Conservation (phyloP, 2,329 filamentous ascomycete genomes). For the Neofusicoccum sp. region DNA sequence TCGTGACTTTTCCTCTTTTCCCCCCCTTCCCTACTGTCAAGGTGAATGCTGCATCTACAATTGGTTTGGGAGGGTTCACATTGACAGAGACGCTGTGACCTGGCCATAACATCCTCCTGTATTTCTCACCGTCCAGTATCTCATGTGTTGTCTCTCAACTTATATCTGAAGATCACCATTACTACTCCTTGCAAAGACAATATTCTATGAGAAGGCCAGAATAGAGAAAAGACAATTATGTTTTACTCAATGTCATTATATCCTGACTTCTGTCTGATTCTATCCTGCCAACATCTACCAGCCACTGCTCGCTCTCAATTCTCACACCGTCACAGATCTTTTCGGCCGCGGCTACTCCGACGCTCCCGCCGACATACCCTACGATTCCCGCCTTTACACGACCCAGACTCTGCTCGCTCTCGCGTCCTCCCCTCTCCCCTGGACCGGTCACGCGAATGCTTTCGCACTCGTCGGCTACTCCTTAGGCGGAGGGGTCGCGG, state of each 20-base stretch:
- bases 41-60: background rate
- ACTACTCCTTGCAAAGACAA: no score
- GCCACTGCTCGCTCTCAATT: background rate
- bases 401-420: conserved; percentile 70
- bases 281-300: background rate
- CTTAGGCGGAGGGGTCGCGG: conserved; percentile 71
- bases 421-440: conserved; percentile 66
- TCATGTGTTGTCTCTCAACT: no score
- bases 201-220: no score
- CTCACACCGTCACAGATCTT: conserved; percentile 51
- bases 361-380: conserved; percentile 62
- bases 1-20: background rate
- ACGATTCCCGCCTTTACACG: conserved; percentile 71
- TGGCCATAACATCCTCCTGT: no score
- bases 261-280: no score
- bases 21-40: background rate
- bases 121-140: no score
- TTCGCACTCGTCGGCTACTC: conserved; percentile 79
- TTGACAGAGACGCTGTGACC: no score
- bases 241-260: no score
- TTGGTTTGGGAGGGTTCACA: no score
- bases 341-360: conserved; percentile 79
- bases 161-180: no score
- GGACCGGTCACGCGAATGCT: conserved; percentile 54
- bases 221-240: no score